These are phyloP conservation scores for Didymella pinodella DNA, from an alignment of 2,329 filamentous ascomycete species.

Conservation along the genomic window DNA sequence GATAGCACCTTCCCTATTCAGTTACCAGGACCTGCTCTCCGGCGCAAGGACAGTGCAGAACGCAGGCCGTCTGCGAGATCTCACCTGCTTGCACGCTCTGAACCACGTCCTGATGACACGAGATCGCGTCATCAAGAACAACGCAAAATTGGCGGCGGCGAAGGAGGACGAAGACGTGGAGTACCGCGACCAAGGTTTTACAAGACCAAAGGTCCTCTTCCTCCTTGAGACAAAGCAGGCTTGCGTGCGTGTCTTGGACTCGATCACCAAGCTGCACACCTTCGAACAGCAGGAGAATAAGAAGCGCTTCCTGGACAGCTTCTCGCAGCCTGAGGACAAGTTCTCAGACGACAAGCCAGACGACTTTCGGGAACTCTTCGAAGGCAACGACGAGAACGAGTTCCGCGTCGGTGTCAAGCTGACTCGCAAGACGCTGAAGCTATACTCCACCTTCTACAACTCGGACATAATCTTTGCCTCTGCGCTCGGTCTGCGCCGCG, in stretches of 20 bases:
- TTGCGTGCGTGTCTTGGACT: constrained; percentile 79
- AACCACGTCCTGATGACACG: constrained; percentile 96
- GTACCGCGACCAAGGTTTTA: constrained; percentile 92
- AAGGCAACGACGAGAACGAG: constrained; percentile 96
- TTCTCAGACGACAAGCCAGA: constrained; percentile 78
- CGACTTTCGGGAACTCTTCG: constrained; percentile 89
- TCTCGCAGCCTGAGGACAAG: constrained; percentile 71
- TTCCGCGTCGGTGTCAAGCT: constrained; percentile 97
- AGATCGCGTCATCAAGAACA: constrained; percentile 92
- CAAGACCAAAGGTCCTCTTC: constrained; percentile 90
- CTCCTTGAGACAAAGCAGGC: constrained; percentile 88
- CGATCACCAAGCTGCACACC: constrained; percentile 76
- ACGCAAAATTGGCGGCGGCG: constrained; percentile 75
- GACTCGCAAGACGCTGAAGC: constrained; percentile 93
- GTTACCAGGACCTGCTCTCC: constrained; percentile 82
- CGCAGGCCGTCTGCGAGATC: constrained; percentile 71
- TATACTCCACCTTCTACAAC: constrained; percentile 93
- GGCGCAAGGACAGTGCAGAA: constrained; percentile 75
- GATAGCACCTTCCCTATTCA: constrained; percentile 76
- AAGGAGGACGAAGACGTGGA: constrained; percentile 70
- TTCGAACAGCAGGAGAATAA: constrained; percentile 95
- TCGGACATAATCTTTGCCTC: constrained; percentile 95
- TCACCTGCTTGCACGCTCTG: constrained; percentile 82
- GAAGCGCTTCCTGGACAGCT: constrained; percentile 88
- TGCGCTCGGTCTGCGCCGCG: constrained; percentile 86